Conservation (phyloP, 805 yeast species). For the Monosporozyma unispora region DNA sequence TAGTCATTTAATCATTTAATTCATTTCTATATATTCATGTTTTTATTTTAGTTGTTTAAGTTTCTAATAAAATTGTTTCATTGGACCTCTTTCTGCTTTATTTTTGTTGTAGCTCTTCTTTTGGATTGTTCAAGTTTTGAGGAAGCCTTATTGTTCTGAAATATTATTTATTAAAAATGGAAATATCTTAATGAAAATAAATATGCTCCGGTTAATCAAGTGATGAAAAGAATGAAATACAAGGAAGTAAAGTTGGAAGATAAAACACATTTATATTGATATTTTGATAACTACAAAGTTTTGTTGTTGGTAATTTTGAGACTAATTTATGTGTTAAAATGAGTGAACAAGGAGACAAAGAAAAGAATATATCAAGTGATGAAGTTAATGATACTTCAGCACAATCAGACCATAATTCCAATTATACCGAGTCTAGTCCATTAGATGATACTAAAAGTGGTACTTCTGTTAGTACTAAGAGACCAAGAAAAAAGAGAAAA, state of each 20-base stretch:
- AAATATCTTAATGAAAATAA: background rate
- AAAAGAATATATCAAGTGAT: background rate
- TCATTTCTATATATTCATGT: background rate
- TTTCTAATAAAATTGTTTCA: background rate
- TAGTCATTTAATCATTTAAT: background rate
- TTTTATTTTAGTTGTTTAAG: background rate
- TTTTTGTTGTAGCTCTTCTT: too few species aligned
- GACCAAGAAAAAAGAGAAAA: slow-evolving; percentile 32
- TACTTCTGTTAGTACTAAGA: slow-evolving; percentile 4
- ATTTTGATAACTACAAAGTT: too few species aligned
- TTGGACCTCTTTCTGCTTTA: background rate
- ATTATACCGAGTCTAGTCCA: background rate
- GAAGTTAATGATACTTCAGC: background rate
- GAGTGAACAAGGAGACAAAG: background rate
- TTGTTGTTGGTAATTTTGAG: too few species aligned
- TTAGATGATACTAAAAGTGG: background rate
- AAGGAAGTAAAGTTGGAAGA: background rate
- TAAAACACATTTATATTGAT: background rate
- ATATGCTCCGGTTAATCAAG: background rate
- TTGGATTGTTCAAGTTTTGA: background rate
- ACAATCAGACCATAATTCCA: background rate
- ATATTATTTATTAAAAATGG: background rate
- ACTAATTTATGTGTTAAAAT: background rate
- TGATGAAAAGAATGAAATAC: background rate
- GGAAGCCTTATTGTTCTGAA: background rate